These are phyloP conservation scores for Chalaropsis ovoidea DNA, from an alignment of 2,329 filamentous ascomycete genomes.

Conservation along the genomic window DNA sequence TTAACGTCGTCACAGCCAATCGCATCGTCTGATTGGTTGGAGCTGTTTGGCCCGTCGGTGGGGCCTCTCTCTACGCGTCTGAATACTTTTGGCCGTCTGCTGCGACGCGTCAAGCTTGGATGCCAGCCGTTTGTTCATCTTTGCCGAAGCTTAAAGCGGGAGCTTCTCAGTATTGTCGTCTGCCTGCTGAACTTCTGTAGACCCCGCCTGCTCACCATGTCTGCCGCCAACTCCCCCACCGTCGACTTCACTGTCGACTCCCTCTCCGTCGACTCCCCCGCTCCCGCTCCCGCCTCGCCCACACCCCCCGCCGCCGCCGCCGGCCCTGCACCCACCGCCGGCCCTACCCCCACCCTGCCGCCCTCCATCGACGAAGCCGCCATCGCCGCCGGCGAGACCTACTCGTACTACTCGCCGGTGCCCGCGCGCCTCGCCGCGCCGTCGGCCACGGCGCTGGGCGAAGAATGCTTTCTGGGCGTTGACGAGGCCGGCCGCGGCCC, in stretches of 20 bases:
- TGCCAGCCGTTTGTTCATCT: neutral
- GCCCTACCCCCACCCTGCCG: slow-evolving; percentile 45
- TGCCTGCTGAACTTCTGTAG: neutral
- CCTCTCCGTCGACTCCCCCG: neutral
- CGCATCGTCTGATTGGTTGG: neutral
- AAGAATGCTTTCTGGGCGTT: slow-evolving; percentile 69
- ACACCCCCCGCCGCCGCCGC: slow-evolving; percentile 21
- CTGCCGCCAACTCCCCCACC: slow-evolving; percentile 1
- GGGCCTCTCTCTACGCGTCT: neutral
- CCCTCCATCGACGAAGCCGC: slow-evolving; percentile 53
- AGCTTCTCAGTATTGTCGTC: neutral
- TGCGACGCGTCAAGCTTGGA: neutral
- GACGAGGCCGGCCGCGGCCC: slow-evolving; percentile 91
- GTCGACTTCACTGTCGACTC: slow-evolving; percentile 25
- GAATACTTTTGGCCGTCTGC: neutral
- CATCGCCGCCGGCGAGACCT: slow-evolving; percentile 56
- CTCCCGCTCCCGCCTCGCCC: neutral
- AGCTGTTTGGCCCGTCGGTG: too few species aligned
- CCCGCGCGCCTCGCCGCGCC: slow-evolving; percentile 49
- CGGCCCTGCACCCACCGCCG: slow-evolving; percentile 32
- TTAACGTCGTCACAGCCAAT: neutral
- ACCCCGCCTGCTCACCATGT: neutral
- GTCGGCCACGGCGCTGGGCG: slow-evolving; percentile 29
- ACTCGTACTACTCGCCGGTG: slow-evolving; percentile 60
- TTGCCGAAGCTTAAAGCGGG: too few species aligned